Evolutionary conservation across 352 stramenopile genomes (phyloP), one percentile per base, ranked within the genome.

Genomic region (Globisporangium viniferum): DNA sequence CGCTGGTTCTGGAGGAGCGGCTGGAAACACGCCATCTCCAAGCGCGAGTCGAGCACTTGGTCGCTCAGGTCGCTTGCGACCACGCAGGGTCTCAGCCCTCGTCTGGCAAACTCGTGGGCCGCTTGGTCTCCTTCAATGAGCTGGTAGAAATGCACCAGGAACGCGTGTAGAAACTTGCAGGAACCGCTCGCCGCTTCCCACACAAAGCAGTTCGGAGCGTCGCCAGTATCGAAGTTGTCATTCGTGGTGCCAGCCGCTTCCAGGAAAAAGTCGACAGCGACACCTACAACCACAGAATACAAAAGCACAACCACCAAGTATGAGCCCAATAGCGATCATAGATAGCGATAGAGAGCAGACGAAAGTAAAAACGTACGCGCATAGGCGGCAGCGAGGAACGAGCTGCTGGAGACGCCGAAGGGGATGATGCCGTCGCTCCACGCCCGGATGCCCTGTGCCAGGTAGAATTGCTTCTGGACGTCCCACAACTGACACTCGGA

Each of bases 161-260:
- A 93, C 0, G 81, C 66, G 59, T 91, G 80, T 14, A 92, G 73
- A 54, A 95, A 91, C 65, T 95, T 95, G 72, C 87, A 95, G 14
- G 85, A 93, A 3, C 85, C 87, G 55, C 87, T 93, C 3, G 85
- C 87, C 46, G 85, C 85, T 61, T 95, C 87, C 81, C 84, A 92
- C n/a, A 95, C 84, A 62, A 84, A 91, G 61, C 85, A 93, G 51
- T 93, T 95, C 9, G 82, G 81, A 1, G 20, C 31, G 14, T 8
- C 41, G 3, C 5, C 41, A 49, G 41, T n/a, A 18, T 56, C 44
- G 22, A 27, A 5, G 2, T 15, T 2, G 14, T 15, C 7, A 35
- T 24, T 18, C 15, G 58, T 55, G 14, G 20, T 20, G 10, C 5
- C 22, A 27, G 9, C 1, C 15, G 59, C 53, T 58, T 76, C 67